A percentile compares a stretch with the other conserved stretches of the same genome.
Conservation (phyloP, 257 asterid genomes). For the Scutellaria galericulata region DNA sequence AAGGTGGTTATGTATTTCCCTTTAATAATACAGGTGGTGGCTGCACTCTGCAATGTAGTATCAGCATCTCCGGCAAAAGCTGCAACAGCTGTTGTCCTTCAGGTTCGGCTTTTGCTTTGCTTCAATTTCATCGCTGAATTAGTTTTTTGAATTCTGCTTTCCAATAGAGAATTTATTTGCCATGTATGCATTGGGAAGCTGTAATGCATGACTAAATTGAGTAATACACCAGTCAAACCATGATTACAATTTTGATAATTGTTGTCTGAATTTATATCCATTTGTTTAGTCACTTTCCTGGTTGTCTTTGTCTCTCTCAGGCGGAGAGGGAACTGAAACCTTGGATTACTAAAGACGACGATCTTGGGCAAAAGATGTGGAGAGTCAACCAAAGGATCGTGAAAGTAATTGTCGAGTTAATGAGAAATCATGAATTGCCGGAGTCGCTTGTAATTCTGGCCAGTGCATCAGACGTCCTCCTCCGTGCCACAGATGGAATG, state of each 20-base stretch:
- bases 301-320: slow-evolving; percentile 59
- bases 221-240: slow-evolving; percentile 12
- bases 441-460: slow-evolving; percentile 88
- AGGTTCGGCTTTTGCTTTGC: slow-evolving; percentile 75
- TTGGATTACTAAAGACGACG: slow-evolving; percentile 96
- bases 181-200: background rate
- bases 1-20: slow-evolving; percentile 11
- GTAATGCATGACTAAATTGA: slow-evolving; percentile 1
- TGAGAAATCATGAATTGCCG: slow-evolving; percentile 89
- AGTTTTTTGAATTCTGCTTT: slow-evolving; percentile 7
- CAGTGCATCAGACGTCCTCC: slow-evolving; percentile 91
- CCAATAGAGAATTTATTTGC: background rate
- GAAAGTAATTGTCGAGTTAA: slow-evolving; percentile 86
- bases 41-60: slow-evolving; percentile 94
- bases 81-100: slow-evolving; percentile 96
- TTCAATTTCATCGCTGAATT: slow-evolving; percentile 34
- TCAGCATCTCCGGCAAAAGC: slow-evolving; percentile 96
- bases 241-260: background rate
- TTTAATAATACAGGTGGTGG: slow-evolving; percentile 72
- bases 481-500: slow-evolving; percentile 98
- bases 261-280: slow-evolving; percentile 25
- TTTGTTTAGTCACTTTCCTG: slow-evolving; percentile 52
- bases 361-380: slow-evolving; percentile 93
- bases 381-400: slow-evolving; percentile 90
- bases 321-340: slow-evolving; percentile 97